Conservation (phyloP, 2,329 filamentous ascomycete species). For the Cyanodermella asteris region DNA sequence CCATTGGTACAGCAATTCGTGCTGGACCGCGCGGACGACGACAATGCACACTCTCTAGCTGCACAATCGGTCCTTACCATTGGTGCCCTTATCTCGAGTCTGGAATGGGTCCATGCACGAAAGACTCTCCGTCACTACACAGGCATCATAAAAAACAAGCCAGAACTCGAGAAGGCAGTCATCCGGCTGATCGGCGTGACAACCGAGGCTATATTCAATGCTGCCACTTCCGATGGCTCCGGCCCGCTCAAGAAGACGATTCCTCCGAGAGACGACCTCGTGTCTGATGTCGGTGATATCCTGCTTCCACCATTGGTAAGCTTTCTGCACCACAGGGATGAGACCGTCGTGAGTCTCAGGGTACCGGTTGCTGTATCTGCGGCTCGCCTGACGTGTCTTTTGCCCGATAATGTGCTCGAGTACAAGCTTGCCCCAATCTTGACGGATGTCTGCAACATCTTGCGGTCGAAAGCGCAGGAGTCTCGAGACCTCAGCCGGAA, state of each 20-base stretch:
- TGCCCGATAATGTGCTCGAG: constrained; percentile 52
- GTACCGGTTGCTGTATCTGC: constrained; percentile 76
- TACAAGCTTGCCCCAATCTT: constrained; percentile 61
- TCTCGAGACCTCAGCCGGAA: constrained; percentile 78
- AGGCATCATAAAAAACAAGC: constrained; percentile 57
- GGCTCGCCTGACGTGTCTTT: constrained; percentile 63
- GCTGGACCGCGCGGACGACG: constrained; percentile 63
- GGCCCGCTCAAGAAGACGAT: constrained; percentile 37
- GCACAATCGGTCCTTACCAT: constrained; percentile 73
- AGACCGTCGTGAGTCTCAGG: constrained; percentile 79
- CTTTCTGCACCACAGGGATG: constrained; percentile 84
- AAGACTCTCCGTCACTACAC: constrained; percentile 68
- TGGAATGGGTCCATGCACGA: constrained; percentile 83
- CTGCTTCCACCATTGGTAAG: constrained; percentile 61
- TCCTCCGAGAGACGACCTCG: constrained; percentile 44
- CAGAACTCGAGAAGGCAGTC: constrained; percentile 66
- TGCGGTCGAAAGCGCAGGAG: constrained; percentile 73
- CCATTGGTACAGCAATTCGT: constrained; percentile 88
- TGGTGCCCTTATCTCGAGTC: constrained; percentile 48
- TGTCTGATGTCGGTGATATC: constrained; percentile 47
- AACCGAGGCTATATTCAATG: constrained; percentile 49
- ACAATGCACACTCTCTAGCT: constrained; percentile 54
- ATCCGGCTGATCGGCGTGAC: constrained; percentile 63
- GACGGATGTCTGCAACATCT: constrained; percentile 78
- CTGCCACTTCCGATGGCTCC: constrained; percentile 16